Evolutionary conservation across 495 filamentous ascomycete species (phyloP).

Genomic region (Collariella sp.): DNA sequence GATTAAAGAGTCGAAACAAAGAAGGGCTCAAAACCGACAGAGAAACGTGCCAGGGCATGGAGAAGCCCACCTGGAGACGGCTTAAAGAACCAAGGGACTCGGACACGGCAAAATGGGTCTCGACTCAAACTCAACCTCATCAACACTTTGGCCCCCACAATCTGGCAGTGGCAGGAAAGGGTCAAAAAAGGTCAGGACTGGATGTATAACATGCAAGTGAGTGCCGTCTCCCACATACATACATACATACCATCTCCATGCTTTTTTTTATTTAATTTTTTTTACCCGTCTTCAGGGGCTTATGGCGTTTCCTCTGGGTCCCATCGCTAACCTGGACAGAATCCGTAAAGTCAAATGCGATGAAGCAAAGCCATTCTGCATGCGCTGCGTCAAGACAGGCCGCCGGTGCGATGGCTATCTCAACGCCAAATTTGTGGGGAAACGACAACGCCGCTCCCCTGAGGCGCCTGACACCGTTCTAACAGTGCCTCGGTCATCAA

Average conservation of each 20-base stretch:
- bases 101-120: slow-evolving; percentile 11
- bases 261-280: too few species aligned
- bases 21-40: neutral
- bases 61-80: too few species aligned
- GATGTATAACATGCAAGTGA: slow-evolving; percentile 34
- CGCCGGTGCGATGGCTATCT: slow-evolving; percentile 40
- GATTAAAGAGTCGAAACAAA: neutral
- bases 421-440: slow-evolving; percentile 23
- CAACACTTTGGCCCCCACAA: slow-evolving; percentile 8
- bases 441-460: slow-evolving; percentile 23
- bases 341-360: slow-evolving; percentile 39
- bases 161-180: slow-evolving; percentile 29
- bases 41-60: neutral
- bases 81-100: neutral
- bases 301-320: neutral
- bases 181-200: slow-evolving; percentile 30
- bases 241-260: too few species aligned
- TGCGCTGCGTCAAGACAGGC: slow-evolving; percentile 38
- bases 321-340: slow-evolving; percentile 16
- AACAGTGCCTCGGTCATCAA: slow-evolving; percentile 13
- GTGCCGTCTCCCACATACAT: slow-evolving; percentile 9
- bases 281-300: neutral
- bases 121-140: slow-evolving; percentile 22
- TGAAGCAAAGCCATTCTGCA: slow-evolving; percentile 36
- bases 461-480: neutral